A percentile compares a stretch with the other conserved stretches of the same genome.
These are phyloP conservation scores for Calcarisporium arbuscula DNA, from an alignment of 2,329 filamentous ascomycete species.

Conservation along the genomic window DNA sequence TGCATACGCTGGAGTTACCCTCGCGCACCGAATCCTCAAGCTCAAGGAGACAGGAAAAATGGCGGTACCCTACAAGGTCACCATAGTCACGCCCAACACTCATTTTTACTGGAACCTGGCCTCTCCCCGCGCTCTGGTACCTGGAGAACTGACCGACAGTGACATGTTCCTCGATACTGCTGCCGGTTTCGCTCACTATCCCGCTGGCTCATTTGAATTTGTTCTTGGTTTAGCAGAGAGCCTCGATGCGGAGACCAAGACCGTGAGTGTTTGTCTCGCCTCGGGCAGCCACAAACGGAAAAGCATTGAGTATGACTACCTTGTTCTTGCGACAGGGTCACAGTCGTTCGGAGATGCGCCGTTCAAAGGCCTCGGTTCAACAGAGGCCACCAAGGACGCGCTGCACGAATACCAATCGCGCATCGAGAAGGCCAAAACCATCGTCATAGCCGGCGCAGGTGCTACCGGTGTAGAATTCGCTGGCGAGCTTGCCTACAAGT, in stretches of 20 bases:
- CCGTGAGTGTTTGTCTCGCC: conserved; percentile 32
- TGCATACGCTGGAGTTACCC: no score
- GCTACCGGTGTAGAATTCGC: conserved; percentile 50
- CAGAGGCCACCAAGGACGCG: conserved; percentile 35
- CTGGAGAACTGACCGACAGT: conserved; percentile 41
- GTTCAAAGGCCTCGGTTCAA: conserved; percentile 45
- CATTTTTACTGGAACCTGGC: conserved; percentile 56
- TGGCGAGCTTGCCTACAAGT: conserved; percentile 47
- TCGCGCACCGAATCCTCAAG: no score
- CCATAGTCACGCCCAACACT: no score
- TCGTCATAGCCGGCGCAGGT: conserved; percentile 52
- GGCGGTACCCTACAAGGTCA: no score
- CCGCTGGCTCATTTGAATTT: conserved; percentile 42
- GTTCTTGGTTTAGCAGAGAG: conserved; percentile 41
- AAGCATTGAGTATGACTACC: conserved; percentile 44
- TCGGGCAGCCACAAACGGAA: no score
- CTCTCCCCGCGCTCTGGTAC: conserved; percentile 48
- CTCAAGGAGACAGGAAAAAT: no score
- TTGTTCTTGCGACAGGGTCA: conserved; percentile 52
- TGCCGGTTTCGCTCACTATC: conserved; percentile 43
- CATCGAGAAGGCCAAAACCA: conserved; percentile 40
- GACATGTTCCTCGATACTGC: conserved; percentile 44
- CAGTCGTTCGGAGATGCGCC: conserved; percentile 34
- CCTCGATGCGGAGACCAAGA: conserved; percentile 32
- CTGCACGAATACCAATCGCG: conserved; percentile 34